Percentiles rank a stretch among this genome's conserved stretches.
phyloP scores from a whole-genome alignment of 352 stramenopile genomes.

The Phytophthora macrochlamydospora region DNA sequence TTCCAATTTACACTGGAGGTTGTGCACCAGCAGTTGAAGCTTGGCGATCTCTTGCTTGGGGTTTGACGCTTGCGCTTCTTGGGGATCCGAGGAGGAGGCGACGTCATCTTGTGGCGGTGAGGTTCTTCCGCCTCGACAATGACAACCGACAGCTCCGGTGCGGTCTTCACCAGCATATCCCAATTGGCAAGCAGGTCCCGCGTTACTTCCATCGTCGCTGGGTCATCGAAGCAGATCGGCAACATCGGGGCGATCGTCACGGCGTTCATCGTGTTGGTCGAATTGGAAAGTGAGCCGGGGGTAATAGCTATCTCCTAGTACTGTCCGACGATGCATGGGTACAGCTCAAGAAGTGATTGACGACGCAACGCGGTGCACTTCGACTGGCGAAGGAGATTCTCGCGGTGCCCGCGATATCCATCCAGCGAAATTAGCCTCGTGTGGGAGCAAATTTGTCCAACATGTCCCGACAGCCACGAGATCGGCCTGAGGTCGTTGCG shows the following conservation, averaged over 20 bases:
- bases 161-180: not conserved
- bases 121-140: not conserved
- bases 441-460: too few relatives aligned
- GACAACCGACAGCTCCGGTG: too few relatives aligned
- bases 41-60: constrained; percentile 16
- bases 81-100: too few relatives aligned
- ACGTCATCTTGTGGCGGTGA: not conserved
- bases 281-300: not conserved
- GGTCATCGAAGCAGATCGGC: not conserved
- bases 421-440: too few relatives aligned
- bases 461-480: too few relatives aligned
- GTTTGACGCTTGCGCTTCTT: constrained; percentile 8
- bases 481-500: too few relatives aligned
- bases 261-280: not conserved
- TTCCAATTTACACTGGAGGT: constrained; percentile 5
- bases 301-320: too few relatives aligned
- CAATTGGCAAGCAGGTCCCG: constrained; percentile 1
- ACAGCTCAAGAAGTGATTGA: not conserved
- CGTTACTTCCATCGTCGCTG: not conserved
- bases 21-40: constrained; percentile 10
- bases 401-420: too few relatives aligned
- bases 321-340: too few relatives aligned
- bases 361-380: not conserved
- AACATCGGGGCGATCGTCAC: not conserved
- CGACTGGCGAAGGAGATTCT: not conserved